Evolutionary conservation across 495 filamentous ascomycete species (phyloP), one percentile per base, ranked within the genome.

Genomic region (Tetracladium marchalianum): DNA sequence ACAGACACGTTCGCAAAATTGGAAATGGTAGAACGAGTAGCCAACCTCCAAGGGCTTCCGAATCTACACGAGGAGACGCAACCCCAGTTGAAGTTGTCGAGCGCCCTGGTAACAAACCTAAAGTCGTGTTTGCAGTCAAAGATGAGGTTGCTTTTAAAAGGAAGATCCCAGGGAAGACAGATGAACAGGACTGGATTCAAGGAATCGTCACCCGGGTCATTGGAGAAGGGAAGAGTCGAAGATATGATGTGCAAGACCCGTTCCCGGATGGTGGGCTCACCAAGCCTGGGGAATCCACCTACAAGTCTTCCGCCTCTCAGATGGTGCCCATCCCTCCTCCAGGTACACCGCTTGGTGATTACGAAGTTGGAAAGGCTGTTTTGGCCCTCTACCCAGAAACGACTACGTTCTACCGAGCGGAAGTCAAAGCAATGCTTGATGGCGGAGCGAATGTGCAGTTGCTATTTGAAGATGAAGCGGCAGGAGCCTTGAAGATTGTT

Each of bases 321-420:
- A 77, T 97, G 64, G 90, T 96, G 31, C 79, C 86, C 7, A 95
- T 98, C 37, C 87, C 87, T 2, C 72, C 66, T 8, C 62, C 68
- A 39, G 71, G 61, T 39, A 65, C 69, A 31, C 66, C 68, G 6
- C 60, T 95, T 38, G 70, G 78, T 1, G 76, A 83, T 10, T 90
- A 90, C 55, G 71, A 90, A 1, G 66, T 77, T 44, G 89, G 89
- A 11, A 89, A 85, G 57, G 78, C 78, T 17, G 87, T 94, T 24
- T 66, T 94, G 43, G 87, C 87, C 0, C 68, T 86, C 34, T 94
- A 94, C 57, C 87, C 87, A 0, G 83, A 88, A 46, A 99, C 93
- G 9, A 95, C 92, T 1, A 96, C 90, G 0, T 99, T 99, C 57
- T 99, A 99, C 62, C 82, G 87, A 56, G 92, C 93, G 10, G 90